These are phyloP conservation scores for Phytophthora capsici DNA, from an alignment of 352 stramenopile species.

Conservation along the genomic window DNA sequence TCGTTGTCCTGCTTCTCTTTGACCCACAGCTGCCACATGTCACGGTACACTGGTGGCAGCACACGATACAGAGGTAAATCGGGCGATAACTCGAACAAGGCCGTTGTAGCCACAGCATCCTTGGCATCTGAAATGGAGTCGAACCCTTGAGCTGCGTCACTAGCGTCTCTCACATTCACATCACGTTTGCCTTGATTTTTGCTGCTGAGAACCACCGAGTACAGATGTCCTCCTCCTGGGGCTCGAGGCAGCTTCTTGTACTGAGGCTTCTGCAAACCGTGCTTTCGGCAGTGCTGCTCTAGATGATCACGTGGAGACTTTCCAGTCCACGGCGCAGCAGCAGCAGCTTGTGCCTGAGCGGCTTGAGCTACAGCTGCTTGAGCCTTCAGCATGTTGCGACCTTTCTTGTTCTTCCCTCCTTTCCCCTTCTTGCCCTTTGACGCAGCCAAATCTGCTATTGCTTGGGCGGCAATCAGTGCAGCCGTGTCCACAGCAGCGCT, in stretches of 20 bases:
- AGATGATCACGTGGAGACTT: constrained; percentile 91
- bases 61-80: constrained; percentile 89
- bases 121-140: constrained; percentile 75
- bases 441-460: constrained; percentile 23
- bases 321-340: constrained; percentile 55
- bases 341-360: constrained; percentile 23
- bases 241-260: constrained; percentile 63
- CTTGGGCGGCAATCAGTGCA: constrained; percentile 30
- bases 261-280: constrained; percentile 79
- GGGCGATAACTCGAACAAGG: constrained; percentile 88
- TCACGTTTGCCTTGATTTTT: constrained; percentile 49
- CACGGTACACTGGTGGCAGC: constrained; percentile 86
- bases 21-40: constrained; percentile 88
- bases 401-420: constrained; percentile 43
- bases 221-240: constrained; percentile 43
- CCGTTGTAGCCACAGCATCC: constrained; percentile 78
- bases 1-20: constrained; percentile 46
- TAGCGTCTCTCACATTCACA: constrained; percentile 44
- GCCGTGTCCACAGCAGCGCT: constrained; percentile 38
- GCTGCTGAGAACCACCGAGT: constrained; percentile 61
- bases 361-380: constrained; percentile 30
- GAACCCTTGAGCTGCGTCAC: constrained; percentile 52
- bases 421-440: constrained; percentile 44
- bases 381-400: constrained; percentile 34
- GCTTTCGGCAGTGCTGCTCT: constrained; percentile 89